Evolutionary conservation across 2,329 filamentous ascomycete species (phyloP), one percentile per base, ranked within the genome.

Genomic region (Ramularia collo-cygni): DNA sequence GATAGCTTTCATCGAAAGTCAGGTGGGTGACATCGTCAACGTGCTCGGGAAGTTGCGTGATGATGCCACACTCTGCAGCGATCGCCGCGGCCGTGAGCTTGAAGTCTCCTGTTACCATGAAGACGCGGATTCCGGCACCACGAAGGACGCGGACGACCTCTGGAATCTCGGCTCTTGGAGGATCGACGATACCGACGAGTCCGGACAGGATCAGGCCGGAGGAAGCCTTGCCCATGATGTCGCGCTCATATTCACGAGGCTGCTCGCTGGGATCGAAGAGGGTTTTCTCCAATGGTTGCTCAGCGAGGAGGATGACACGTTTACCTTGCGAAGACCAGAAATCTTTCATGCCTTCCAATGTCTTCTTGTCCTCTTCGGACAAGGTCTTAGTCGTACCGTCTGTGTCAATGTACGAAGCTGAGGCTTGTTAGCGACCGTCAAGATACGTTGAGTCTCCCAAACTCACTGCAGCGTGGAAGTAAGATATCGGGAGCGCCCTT

Each of bases 21-120:
- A 84, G 70, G 1, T 74, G 70, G 0, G 67, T 66, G 6, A 76
- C 63, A 28, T 72, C 65, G 45, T 83, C 73, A 3, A 83, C 67
- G 2, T 64, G 52, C 2, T 63, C 57, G 2, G 64, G 57, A 0
- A 66, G 64, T 29, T 69, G 70, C 1, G 71, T 81, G 37, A 88
- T 71, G 54, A 87, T 86, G 7, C 83, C 80, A 44, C 81, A 85
- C 39, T 86, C 76, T 3, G 74, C 69, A 0, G 83, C 82, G 46
- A 89, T 87, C 1, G 83, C 80, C 46, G 78, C 71, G 0, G 84
- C 83, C 0, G 84, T 89, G 12, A 87, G 70, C 17, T 80, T 79
- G 57, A 84, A 87, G 55, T 89, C 84, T 8, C 84, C 83, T 1
- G 84, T 89, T 0, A 88, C 83, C 83, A 89, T 89, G 60, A 84